Percentiles rank a stretch among this genome's conserved stretches.
Evolutionary conservation across 352 stramenopile genomes (phyloP).

Genomic region (Aphanomyces cochlioides): DNA sequence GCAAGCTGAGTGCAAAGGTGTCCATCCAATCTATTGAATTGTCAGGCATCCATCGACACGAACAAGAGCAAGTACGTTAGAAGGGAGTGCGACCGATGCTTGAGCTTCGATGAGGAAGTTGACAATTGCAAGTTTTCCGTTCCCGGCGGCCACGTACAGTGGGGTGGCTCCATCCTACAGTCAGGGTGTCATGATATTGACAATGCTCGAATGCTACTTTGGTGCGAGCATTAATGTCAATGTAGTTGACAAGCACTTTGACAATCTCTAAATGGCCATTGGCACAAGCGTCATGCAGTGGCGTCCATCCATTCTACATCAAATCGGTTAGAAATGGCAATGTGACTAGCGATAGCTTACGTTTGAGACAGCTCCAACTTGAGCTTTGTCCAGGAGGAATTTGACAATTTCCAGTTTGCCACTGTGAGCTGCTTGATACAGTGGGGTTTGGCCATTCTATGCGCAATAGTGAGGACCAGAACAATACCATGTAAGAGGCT

Average conservation of each 20-base stretch:
- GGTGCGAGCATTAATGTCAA: constrained; percentile 17
- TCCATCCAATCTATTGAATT: constrained; percentile 20
- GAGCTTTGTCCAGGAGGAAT: constrained; percentile 5
- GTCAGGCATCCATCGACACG: background rate
- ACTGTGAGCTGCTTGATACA: constrained; percentile 15
- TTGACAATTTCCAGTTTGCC: constrained; percentile 17
- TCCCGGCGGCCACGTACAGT: constrained; percentile 16
- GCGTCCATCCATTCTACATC: constrained; percentile 17
- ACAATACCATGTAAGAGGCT: background rate
- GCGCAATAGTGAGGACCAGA: no score
- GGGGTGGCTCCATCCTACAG: constrained; percentile 13
- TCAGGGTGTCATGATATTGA: background rate
- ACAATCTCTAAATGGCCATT: constrained; percentile 17
- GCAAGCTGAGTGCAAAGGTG: constrained; percentile 9
- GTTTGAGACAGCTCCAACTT: background rate
- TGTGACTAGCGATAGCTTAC: background rate
- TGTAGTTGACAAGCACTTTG: constrained; percentile 1
- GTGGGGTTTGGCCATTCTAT: constrained; percentile 20
- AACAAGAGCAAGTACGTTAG: background rate
- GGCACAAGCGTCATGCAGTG: constrained; percentile 1
- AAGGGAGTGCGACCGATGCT: background rate
- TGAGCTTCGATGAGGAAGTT: constrained; percentile 2
- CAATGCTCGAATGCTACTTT: constrained; percentile 5
- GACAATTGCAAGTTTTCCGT: background rate
- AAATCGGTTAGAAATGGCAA: background rate